These are phyloP conservation scores for Vanderwaltozyma verrucispora DNA, from an alignment of 805 yeast species.

Conservation along the genomic window DNA sequence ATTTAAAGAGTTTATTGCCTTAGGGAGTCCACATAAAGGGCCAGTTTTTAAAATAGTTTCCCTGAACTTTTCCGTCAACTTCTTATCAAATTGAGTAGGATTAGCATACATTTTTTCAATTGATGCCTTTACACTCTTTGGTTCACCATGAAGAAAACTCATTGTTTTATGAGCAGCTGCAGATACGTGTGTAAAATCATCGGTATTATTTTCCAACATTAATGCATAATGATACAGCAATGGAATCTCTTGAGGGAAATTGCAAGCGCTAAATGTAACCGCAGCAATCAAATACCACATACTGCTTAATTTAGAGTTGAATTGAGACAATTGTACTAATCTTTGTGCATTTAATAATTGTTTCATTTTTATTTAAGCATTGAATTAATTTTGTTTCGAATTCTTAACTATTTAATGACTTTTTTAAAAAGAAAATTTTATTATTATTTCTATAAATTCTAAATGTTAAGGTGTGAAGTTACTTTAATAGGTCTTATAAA, in stretches of 20 bases:
- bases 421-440: too few species aligned
- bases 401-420: too few species aligned
- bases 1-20: slow-evolving; percentile 69
- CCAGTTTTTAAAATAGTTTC: slow-evolving; percentile 72
- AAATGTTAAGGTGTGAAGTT: too few species aligned
- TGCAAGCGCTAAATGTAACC: slow-evolving; percentile 70
- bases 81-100: slow-evolving; percentile 14
- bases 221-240: slow-evolving; percentile 61
- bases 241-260: slow-evolving; percentile 74
- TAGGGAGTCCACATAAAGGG: slow-evolving; percentile 78
- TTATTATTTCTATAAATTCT: too few species aligned
- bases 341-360: slow-evolving; percentile 20
- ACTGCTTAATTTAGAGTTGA: slow-evolving; percentile 42
- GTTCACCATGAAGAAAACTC: slow-evolving; percentile 7
- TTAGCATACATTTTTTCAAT: slow-evolving; percentile 14
- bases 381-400: too few species aligned
- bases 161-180: slow-evolving; percentile 14
- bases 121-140: slow-evolving; percentile 1
- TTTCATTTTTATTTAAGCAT: slow-evolving; percentile 6
- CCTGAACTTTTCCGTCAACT: slow-evolving; percentile 45
- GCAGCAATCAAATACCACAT: slow-evolving; percentile 76
- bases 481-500: too few species aligned
- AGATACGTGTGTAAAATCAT: slow-evolving; percentile 8
- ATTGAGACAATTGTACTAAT: slow-evolving; percentile 21
- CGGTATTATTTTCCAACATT: slow-evolving; percentile 16